Base-by-base conservation (phyloP, 495 filamentous ascomycete species). In the Daldinia bambusicola region DNA sequence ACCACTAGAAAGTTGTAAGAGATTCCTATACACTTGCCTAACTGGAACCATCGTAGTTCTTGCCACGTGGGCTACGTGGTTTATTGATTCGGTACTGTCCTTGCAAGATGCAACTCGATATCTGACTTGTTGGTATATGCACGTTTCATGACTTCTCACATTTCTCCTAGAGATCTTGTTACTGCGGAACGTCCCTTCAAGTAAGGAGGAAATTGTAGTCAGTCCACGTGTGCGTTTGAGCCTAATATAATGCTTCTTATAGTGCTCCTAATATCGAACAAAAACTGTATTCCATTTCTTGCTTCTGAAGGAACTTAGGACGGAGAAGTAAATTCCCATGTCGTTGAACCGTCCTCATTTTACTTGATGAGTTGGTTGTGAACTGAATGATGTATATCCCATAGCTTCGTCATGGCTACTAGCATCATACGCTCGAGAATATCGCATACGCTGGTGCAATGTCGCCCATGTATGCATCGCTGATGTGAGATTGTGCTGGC, bases 61-160 rank as follows among this genome's bases (percentile, higher is more conserved):
- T 52, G 70, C 70, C 70, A 73, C 70, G 70, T 73, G 70, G 70
- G 60, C 55, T 58, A 45, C 62, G 66, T 66, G 52, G 61, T 62
- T 59, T 20, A 10, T 58, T 16, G 57, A 51, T 66, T 59, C 56
- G 70, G 65, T 64, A 65, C 37, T 58, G 20, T 50, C 63, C 43
- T 67, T 57, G 57, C 20, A 57, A 66, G 59, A 67, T 61, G 69
- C 48, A 55, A 60, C 34, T 63, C 32, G 63, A 63, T 30, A 58
- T 36, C 53, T n/a, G 34, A 58, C 51, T 67, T n/a, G 22, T 7
- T 57, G 41, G 68, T 45, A 51, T 59, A 31, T 32, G 41, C 22
- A 38, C 26, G 45, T 55, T 67, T 53, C 45, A 71, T 52, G 12
- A 8, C 26, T n/a, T 30, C 50, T 52, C 22, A 31, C 6, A 12